Percentiles rank a stretch among this genome's conserved stretches.
These are phyloP conservation scores for Marchantia paleacea DNA, from an alignment of 225 moss, liverwort and hornwort genomes.

Conservation along the genomic window DNA sequence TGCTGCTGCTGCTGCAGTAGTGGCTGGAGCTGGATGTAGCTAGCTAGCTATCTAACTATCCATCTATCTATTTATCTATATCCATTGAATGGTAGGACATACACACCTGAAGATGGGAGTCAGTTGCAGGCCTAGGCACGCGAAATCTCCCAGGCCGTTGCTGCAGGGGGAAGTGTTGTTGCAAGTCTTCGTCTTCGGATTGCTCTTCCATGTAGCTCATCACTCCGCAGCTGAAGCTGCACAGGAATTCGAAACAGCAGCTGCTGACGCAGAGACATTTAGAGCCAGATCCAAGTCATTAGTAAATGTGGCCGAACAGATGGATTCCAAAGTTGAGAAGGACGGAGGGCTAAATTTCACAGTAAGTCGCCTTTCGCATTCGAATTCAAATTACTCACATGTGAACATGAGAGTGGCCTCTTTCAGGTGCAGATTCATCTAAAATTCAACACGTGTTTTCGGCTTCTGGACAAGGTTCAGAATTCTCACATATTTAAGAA, in stretches of 20 bases:
- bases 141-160: neutral
- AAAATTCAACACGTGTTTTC: neutral
- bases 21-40: neutral
- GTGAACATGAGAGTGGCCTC: neutral
- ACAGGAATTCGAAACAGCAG: neutral
- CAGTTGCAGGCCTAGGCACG: neutral
- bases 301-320: neutral
- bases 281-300: neutral
- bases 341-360: conserved; percentile 12
- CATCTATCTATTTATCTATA: no score
- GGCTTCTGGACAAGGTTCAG: neutral
- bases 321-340: neutral
- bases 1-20: neutral
- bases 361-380: neutral
- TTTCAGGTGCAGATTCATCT: neutral
- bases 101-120: neutral
- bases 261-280: neutral
- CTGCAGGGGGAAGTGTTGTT: neutral
- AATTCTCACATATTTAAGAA: neutral
- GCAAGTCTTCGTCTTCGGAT: neutral
- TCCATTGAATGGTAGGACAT: neutral
- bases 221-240: neutral
- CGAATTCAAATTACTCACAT: neutral
- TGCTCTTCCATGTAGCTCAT: neutral
- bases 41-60: neutral